A percentile compares a stretch with the other conserved stretches of the same genome.
Evolutionary conservation across 2,329 filamentous ascomycete species (phyloP).

Genomic region (Cordyceps javanica): DNA sequence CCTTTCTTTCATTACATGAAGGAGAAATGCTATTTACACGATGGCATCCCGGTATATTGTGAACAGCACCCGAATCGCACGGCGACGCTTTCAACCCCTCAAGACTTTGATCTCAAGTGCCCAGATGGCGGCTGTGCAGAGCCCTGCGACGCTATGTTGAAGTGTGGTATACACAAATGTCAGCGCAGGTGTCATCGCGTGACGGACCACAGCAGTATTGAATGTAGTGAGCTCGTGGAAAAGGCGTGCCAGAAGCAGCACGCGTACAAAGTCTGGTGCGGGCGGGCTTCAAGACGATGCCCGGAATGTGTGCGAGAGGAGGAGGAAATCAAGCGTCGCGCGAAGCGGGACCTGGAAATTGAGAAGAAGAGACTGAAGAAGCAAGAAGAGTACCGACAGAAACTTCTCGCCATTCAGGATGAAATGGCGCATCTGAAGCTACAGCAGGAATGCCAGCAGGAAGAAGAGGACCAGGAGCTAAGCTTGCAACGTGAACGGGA

Average conservation of each 20-base stretch:
- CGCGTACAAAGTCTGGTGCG: slow-evolving; percentile 40
- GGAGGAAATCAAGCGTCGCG: slow-evolving; percentile 34
- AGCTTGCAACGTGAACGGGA: slow-evolving; percentile 38
- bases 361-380: slow-evolving; percentile 40
- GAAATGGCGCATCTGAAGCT: slow-evolving; percentile 45
- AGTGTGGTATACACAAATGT: slow-evolving; percentile 56
- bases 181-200: slow-evolving; percentile 56
- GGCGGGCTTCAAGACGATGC: slow-evolving; percentile 35
- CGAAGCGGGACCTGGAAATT: slow-evolving; percentile 41
- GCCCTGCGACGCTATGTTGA: slow-evolving; percentile 46
- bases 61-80: slow-evolving; percentile 49
- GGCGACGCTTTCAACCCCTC: slow-evolving; percentile 38
- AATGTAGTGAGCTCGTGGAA: slow-evolving; percentile 30
- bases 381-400: slow-evolving; percentile 36
- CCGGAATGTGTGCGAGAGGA: slow-evolving; percentile 46
- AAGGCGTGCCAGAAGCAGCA: slow-evolving; percentile 49
- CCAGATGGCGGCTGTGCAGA: slow-evolving; percentile 65
- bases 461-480: slow-evolving; percentile 38
- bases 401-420: slow-evolving; percentile 46
- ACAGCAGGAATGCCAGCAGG: slow-evolving; percentile 32
- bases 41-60: slow-evolving; percentile 56
- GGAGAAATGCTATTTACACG: slow-evolving; percentile 43
- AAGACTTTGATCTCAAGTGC: slow-evolving; percentile 55
- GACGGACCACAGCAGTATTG: slow-evolving; percentile 46
- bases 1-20: slow-evolving; percentile 53